Conservation (phyloP, 2,329 filamentous ascomycete species). For the Nakataea oryzae region DNA sequence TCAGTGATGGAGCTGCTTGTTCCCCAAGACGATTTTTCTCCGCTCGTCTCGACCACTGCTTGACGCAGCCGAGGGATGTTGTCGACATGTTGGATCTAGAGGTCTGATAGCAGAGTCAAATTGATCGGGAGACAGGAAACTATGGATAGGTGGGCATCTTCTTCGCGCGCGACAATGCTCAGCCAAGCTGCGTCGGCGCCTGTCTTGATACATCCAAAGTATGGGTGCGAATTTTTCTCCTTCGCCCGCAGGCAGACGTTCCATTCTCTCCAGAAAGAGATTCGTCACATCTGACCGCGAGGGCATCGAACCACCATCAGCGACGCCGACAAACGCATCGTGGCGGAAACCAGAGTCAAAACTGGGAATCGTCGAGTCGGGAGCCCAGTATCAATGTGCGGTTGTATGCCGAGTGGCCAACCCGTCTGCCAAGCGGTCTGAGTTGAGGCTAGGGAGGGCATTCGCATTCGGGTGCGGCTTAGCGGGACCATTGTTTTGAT, state of each 20-base stretch:
- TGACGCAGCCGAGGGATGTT: not conserved
- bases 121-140: not conserved
- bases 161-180: not conserved
- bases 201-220: not conserved
- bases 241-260: not conserved
- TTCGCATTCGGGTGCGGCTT: not conserved
- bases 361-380: not conserved
- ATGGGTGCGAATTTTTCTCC: not conserved
- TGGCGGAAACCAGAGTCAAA: not conserved
- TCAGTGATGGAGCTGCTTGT: not conserved
- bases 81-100: not conserved
- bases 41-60: not conserved
- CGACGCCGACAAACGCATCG: not conserved
- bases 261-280: not conserved
- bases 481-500: not conserved
- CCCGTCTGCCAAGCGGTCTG: not conserved
- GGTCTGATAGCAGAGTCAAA: not conserved
- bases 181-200: too few relatives aligned
- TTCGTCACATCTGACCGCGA: not conserved
- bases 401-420: too few relatives aligned
- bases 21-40: not conserved
- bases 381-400: not conserved
- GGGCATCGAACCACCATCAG: not conserved
- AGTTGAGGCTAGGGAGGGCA: not conserved
- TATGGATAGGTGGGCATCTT: not conserved